A percentile compares a stretch with the other conserved stretches of the same genome.
Evolutionary conservation across 2,329 filamentous ascomycete genomes (phyloP).

Genomic region (Blastomyces emzantsi): DNA sequence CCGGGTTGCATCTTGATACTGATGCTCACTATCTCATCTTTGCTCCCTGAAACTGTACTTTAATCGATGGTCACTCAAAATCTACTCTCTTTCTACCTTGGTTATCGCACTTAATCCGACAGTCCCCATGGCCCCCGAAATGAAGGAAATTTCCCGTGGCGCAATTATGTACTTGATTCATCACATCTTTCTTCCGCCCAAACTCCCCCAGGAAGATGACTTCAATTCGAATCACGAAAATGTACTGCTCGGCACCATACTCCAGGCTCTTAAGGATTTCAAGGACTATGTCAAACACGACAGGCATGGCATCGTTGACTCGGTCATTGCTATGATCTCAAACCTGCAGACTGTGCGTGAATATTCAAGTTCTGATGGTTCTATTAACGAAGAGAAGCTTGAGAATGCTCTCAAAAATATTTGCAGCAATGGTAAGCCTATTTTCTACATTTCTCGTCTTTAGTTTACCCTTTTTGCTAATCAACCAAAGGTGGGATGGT

Average conservation of each 20-base stretch:
- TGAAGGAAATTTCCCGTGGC: background rate
- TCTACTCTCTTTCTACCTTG: background rate
- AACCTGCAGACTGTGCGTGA: slow-evolving; percentile 10
- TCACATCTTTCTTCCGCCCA: slow-evolving; percentile 43
- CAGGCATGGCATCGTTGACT: slow-evolving; percentile 3
- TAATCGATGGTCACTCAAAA: background rate
- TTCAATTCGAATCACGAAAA: slow-evolving; percentile 23
- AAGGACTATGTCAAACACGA: slow-evolving; percentile 6
- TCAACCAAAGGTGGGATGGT: slow-evolving; percentile 21
- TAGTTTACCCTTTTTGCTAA: background rate
- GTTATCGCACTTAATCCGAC: background rate
- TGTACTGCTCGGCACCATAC: slow-evolving; percentile 16
- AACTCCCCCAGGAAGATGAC: slow-evolving; percentile 37
- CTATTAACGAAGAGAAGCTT: slow-evolving; percentile 4
- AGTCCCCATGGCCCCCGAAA: background rate
- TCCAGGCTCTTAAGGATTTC: slow-evolving; percentile 20
- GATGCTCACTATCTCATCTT: background rate
- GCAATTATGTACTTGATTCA: slow-evolving; percentile 32
- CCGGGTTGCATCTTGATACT: background rate
- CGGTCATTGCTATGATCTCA: slow-evolving; percentile 14
- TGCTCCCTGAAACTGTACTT: background rate
- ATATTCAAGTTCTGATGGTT: slow-evolving; percentile 7
- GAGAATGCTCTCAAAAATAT: slow-evolving; percentile 8
- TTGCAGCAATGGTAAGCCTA: slow-evolving; percentile 10
- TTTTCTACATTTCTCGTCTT: background rate